These are phyloP conservation scores for Globisporangium heterothallicum DNA, from an alignment of 352 stramenopile species.

Conservation along the genomic window DNA sequence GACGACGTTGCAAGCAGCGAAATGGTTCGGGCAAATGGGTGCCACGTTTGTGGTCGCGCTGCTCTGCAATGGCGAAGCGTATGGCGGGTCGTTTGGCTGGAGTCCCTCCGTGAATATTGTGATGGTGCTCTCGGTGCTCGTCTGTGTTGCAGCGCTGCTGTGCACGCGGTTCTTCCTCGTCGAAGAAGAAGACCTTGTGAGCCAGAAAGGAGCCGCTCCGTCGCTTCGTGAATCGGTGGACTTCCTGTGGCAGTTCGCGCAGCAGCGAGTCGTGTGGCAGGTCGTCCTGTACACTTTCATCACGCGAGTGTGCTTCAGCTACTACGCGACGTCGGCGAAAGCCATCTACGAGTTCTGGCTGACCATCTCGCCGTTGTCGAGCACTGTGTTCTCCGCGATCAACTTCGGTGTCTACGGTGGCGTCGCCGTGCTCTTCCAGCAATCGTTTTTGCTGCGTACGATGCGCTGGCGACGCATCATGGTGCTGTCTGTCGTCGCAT, in stretches of 20 bases:
- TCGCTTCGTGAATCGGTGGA: slow-evolving; percentile 12
- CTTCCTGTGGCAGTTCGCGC: slow-evolving; percentile 28
- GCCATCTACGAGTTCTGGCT: slow-evolving; percentile 60
- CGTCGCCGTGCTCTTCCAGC: slow-evolving; percentile 24
- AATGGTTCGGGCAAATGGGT: slow-evolving; percentile 32
- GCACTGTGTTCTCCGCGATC: slow-evolving; percentile 38
- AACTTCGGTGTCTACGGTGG: slow-evolving; percentile 37
- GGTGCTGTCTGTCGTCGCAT: slow-evolving; percentile 23
- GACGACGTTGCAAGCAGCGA: slow-evolving; percentile 29
- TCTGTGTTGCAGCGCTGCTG: slow-evolving; percentile 14
- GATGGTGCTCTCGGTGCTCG: slow-evolving; percentile 29
- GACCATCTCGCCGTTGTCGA: slow-evolving; percentile 28
- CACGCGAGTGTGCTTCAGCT: slow-evolving; percentile 43
- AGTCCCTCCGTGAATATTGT: slow-evolving; percentile 38
- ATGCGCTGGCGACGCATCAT: slow-evolving; percentile 39
- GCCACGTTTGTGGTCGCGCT: slow-evolving; percentile 40
- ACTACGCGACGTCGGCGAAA: slow-evolving; percentile 52
- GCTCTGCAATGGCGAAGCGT: slow-evolving; percentile 47
- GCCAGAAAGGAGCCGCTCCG: background rate
- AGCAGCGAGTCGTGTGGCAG: slow-evolving; percentile 36
- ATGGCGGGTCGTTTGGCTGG: slow-evolving; percentile 50
- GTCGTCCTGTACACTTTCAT: slow-evolving; percentile 37
- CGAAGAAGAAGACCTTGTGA: slow-evolving; percentile 16
- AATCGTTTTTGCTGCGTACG: slow-evolving; percentile 9
- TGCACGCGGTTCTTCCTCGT: slow-evolving; percentile 34